Evolutionary conservation across 495 filamentous ascomycete genomes (phyloP).

Genomic region (Trichocladium uniseriatum): DNA sequence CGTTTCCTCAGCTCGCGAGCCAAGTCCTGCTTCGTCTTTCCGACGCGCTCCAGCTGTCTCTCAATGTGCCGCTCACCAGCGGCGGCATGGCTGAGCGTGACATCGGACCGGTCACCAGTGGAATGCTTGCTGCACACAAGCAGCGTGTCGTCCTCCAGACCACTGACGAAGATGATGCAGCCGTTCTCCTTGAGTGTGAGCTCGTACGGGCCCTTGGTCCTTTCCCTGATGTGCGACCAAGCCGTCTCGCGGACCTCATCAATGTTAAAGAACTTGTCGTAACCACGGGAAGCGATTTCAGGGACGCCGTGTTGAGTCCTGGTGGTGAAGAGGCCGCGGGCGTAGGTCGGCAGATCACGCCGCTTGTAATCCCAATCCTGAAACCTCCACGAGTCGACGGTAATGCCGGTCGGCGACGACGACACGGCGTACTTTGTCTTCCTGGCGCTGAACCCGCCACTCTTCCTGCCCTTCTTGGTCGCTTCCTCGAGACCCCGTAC

Average conservation of each 20-base stretch:
- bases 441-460: constrained; percentile 51
- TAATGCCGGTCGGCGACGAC: constrained; percentile 45
- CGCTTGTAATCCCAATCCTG: constrained; percentile 94
- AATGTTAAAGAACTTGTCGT: constrained; percentile 98
- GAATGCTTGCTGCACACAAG: constrained; percentile 98
- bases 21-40: constrained; percentile 67
- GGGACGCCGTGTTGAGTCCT: constrained; percentile 47
- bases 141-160: constrained; percentile 74
- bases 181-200: constrained; percentile 96
- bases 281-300: constrained; percentile 80
- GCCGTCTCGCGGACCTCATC: constrained; percentile 66
- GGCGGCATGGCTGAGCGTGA: constrained; percentile 66
- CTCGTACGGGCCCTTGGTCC: constrained; percentile 86
- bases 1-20: constrained; percentile 63
- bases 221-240: constrained; percentile 68
- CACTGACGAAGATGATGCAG: constrained; percentile 96
- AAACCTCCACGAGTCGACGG: constrained; percentile 86
- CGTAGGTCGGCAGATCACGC: constrained; percentile 71
- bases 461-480: constrained; percentile 41
- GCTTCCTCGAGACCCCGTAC: constrained; percentile 48
- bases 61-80: constrained; percentile 83
- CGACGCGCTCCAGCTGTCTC: constrained; percentile 61
- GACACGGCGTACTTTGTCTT: constrained; percentile 62
- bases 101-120: constrained; percentile 63
- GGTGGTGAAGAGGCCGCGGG: constrained; percentile 85